Base-by-base conservation (phyloP, 805 yeast genomes). In the Candida mattraensis region DNA sequence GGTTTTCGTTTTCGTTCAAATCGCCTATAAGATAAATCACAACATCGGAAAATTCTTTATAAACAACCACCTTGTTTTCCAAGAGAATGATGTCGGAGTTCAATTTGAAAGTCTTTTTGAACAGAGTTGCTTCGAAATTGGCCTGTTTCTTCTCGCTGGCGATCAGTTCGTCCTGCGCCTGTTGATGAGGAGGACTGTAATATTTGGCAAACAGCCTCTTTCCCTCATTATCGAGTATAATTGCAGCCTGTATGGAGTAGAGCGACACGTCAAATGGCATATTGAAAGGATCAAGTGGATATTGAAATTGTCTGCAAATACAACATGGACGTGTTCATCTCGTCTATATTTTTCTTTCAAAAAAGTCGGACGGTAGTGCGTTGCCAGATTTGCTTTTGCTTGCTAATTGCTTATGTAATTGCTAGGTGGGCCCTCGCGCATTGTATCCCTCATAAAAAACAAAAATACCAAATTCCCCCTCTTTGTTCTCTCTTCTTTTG, bases 191-290 rank as follows among this genome's bases (percentile, higher is more conserved):
- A 8, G 83, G 76, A 33, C 70, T 68, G 67, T 83, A 91, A 70
- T 91, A 93, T 56, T 89, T 89, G 45, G 95, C 82, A 54, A 76
- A 84, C 25, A 93, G 64, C 50, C 98, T 70, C 37, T 78, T 73
- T 11, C 95, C 96, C 37, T 81, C 83, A 50, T 69, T 76, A 60
- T 89, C 97, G 48, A 93, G 74, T 47, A 93, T 75, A 48, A 91
- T 63, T 28, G 84, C 70, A 4, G 96, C 93, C 24, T 83, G 74
- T 33, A 91, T 80, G 6, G 96, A 72, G 67, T 91, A 89, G 40
- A 93, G 71, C 7, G 94, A 81, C 20, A 56, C 55, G 33, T 58
- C 51, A 18, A 56, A 40, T 9, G 53, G 42, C 61, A 58, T 52
- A 21, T 15, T 39, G 28, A 6, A 13, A 11, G 24, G n/a, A n/a